These are phyloP conservation scores for Camelina hispida DNA, from an alignment of 345 rosid species.

Conservation along the genomic window DNA sequence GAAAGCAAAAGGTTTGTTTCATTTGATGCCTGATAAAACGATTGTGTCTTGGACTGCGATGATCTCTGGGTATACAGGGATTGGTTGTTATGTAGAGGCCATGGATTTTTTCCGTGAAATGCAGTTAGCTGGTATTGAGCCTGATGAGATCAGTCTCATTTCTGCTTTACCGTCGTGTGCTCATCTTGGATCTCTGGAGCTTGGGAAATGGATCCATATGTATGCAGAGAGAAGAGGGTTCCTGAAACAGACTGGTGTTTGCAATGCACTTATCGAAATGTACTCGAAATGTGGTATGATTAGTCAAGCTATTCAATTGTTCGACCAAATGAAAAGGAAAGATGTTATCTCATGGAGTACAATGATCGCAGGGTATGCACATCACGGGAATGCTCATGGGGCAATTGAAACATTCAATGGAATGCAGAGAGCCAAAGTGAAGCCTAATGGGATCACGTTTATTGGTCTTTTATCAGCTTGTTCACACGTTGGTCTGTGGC, in stretches of 20 bases:
- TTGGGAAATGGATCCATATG: conserved; percentile 65
- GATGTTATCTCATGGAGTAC: conserved; percentile 73
- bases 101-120: conserved; percentile 53
- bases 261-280: conserved; percentile 62
- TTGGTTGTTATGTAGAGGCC: conserved; percentile 50
- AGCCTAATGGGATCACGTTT: conserved; percentile 58
- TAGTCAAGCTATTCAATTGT: conserved; percentile 48
- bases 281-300: conserved; percentile 69
- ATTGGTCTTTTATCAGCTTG: conserved; percentile 61
- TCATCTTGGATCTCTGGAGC: conserved; percentile 58
- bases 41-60: conserved; percentile 71
- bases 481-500: conserved; percentile 56
- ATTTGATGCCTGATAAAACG: conserved; percentile 47
- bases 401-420: conserved; percentile 51
- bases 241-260: conserved; percentile 41
- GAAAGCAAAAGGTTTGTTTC: conserved; percentile 53
- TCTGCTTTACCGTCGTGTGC: conserved; percentile 64
- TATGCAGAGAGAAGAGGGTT: conserved; percentile 47
- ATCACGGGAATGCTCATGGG: conserved; percentile 55
- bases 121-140: conserved; percentile 49
- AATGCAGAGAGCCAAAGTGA: conserved; percentile 53
- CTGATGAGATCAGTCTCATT: conserved; percentile 59
- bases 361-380: conserved; percentile 63
- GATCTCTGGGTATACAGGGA: conserved; percentile 56
- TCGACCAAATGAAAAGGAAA: conserved; percentile 45